Evolutionary conservation across 2,329 filamentous ascomycete species (phyloP), one percentile per base, ranked within the genome.

Genomic region (Talaromyces sp.): DNA sequence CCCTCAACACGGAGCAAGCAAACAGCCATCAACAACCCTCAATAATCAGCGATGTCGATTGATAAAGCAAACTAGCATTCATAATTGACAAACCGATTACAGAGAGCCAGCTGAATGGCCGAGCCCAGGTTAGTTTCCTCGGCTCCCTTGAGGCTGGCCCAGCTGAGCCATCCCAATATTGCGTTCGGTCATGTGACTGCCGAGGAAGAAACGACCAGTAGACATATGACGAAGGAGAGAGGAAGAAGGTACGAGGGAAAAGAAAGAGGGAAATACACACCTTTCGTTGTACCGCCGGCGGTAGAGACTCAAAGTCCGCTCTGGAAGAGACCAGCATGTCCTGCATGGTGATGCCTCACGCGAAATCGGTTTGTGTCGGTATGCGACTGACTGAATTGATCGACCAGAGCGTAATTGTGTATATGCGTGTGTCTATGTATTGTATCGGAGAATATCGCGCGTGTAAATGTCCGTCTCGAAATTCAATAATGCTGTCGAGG

Each of bases 241-340:
- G 6, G 11, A 37, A 37, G 47, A 27, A 10, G 24, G 16, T 9
- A 57, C 50, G 14, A 64, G 6, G 22, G 10, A 22, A 7, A 24
- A 33, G 11, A 39, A 43, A 16, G 37, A n/a, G 11, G 3, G 3
- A 59, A 22, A 62, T 43, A 79, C 84, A 80, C 76, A 87, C 85
- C 79, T 87, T 87, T 75, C 85, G 80, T 71, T 83, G 80, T 62
- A 87, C 80, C 16, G 84, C 83, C 27, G 82, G 82, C 22, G 85
- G 85, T 11, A 87, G 76, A 47, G 81, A 80, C 68, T 85, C 82
- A 66, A 85, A 85, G 60, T 81, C 79, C 49, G 76, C 73, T 49
- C 74, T 72, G n/a, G 67, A 66, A 16, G 68, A 63, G 43, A 58
- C 50, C 33, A 62, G 56, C n/a, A 67, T 50, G 45, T 60, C 61